These are phyloP conservation scores for Tetragonia tetragonoides DNA, from an alignment of 148 eudicot species.

Conservation along the genomic window DNA sequence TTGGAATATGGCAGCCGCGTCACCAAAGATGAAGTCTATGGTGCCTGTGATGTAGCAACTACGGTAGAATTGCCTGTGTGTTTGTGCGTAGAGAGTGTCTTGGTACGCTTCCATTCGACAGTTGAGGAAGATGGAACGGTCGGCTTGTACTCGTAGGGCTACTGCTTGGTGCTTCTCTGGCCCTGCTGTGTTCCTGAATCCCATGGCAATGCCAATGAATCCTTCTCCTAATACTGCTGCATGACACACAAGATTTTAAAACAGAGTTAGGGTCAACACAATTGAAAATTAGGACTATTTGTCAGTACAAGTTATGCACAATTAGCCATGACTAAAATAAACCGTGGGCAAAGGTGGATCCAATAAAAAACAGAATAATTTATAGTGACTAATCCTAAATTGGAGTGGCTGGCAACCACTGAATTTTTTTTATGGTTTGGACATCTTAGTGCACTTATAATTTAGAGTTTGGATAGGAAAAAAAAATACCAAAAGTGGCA, in stretches of 20 bases:
- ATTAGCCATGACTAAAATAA: too few species aligned
- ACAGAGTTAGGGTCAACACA: too few species aligned
- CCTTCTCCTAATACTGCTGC: constrained; percentile 71
- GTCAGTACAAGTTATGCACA: too few species aligned
- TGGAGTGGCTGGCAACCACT: too few species aligned
- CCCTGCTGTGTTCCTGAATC: constrained; percentile 79
- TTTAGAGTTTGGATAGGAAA: neutral
- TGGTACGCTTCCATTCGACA: constrained; percentile 76
- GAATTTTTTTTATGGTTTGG: too few species aligned
- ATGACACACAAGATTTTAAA: too few species aligned
- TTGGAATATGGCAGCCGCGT: constrained; percentile 63
- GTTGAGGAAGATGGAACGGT: constrained; percentile 59
- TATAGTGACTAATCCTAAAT: too few species aligned
- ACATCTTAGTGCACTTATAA: too few species aligned
- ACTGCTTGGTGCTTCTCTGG: constrained; percentile 79
- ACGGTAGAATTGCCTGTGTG: constrained; percentile 64
- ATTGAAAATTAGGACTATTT: too few species aligned
- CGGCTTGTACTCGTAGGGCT: constrained; percentile 70
- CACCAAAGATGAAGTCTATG: constrained; percentile 70
- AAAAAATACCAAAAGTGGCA: constrained; percentile 72
- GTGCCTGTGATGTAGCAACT: constrained; percentile 66
- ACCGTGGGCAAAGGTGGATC: too few species aligned
- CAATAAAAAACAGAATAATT: too few species aligned
- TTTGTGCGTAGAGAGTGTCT: constrained; percentile 60
- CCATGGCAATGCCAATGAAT: constrained; percentile 62